phyloP scores from a whole-genome alignment of 2,329 filamentous ascomycete species.

The Paecilomyces niveus region DNA sequence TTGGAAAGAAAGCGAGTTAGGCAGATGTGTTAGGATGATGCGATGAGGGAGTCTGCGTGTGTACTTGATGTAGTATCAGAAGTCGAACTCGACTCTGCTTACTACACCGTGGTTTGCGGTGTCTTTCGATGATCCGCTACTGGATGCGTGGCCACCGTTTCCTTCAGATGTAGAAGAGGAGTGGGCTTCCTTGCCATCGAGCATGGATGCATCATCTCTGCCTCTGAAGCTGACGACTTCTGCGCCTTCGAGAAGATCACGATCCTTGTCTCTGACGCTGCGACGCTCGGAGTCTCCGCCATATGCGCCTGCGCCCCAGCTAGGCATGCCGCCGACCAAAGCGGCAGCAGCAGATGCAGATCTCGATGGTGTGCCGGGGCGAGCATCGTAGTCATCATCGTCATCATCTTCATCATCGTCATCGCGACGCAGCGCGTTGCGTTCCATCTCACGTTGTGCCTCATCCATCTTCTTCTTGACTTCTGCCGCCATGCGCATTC shows the following conservation, averaged over 20 bases:
- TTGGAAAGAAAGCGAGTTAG: neutral
- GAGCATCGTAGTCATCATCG: constrained; percentile 54
- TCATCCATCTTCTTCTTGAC: constrained; percentile 92
- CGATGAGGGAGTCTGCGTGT: neutral
- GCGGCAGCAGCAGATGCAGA: constrained; percentile 13
- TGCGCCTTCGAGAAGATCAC: constrained; percentile 65
- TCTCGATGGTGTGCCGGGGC: constrained; percentile 9
- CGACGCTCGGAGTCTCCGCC: constrained; percentile 55
- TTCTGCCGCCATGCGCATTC: constrained; percentile 91
- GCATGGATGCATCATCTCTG: constrained; percentile 14
- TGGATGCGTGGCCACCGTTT: neutral
- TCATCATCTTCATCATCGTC: constrained; percentile 65
- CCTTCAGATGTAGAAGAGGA: neutral
- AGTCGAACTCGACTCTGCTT: constrained; percentile 33
- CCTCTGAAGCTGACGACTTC: constrained; percentile 53
- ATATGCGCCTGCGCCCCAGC: constrained; percentile 37
- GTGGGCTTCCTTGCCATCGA: constrained; percentile 18
- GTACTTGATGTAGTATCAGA: constrained; percentile 1
- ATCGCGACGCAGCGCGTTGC: constrained; percentile 61
- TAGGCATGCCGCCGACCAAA: constrained; percentile 27
- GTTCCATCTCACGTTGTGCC: constrained; percentile 83
- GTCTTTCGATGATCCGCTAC: neutral
- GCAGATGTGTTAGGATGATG: neutral
- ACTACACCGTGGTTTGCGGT: constrained; percentile 15
- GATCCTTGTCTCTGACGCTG: constrained; percentile 59